A percentile compares a stretch with the other conserved stretches of the same genome.
Conservation (phyloP, 352 stramenopile species). For the Phytophthora boehmeriae region DNA sequence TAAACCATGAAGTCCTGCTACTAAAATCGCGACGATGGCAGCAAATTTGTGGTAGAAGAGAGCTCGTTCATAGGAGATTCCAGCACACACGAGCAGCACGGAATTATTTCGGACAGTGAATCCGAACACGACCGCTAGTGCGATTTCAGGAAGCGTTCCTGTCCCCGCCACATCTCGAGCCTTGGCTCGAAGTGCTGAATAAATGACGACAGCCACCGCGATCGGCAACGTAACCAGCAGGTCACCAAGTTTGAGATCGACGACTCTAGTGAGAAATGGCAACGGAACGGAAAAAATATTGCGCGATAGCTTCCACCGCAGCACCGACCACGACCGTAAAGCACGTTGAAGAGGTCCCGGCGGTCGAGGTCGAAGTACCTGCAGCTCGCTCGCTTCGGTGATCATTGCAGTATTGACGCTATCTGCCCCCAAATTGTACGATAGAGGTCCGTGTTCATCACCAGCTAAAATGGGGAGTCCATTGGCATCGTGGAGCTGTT, state of each 20-base stretch:
- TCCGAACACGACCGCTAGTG: constrained; percentile 46
- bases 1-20: constrained; percentile 41
- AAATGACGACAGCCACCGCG: constrained; percentile 1
- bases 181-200: constrained; percentile 15
- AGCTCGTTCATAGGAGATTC: constrained; percentile 55
- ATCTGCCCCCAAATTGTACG: constrained; percentile 28
- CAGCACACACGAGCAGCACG: constrained; percentile 42
- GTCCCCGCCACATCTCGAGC: constrained; percentile 20
- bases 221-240: constrained; percentile 41
- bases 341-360: constrained; percentile 30
- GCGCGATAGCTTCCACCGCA: constrained; percentile 40
- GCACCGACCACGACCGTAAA: constrained; percentile 34
- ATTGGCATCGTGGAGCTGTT: constrained; percentile 17
- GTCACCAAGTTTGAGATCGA: constrained; percentile 48
- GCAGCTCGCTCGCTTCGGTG: constrained; percentile 15
- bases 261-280: constrained; percentile 31
- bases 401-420: constrained; percentile 24
- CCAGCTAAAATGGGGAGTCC: constrained; percentile 35
- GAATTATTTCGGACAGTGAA: constrained; percentile 63
- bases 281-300: constrained; percentile 35
- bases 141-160: constrained; percentile 30
- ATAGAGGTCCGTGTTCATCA: constrained; percentile 19
- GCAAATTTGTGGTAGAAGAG: constrained; percentile 65
- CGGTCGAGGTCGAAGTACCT: constrained; percentile 11
- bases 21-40: constrained; percentile 41